A percentile compares a stretch with the other conserved stretches of the same genome.
Evolutionary conservation across 2,329 filamentous ascomycete genomes (phyloP).

Genomic region (Ambrosiella xylebori): DNA sequence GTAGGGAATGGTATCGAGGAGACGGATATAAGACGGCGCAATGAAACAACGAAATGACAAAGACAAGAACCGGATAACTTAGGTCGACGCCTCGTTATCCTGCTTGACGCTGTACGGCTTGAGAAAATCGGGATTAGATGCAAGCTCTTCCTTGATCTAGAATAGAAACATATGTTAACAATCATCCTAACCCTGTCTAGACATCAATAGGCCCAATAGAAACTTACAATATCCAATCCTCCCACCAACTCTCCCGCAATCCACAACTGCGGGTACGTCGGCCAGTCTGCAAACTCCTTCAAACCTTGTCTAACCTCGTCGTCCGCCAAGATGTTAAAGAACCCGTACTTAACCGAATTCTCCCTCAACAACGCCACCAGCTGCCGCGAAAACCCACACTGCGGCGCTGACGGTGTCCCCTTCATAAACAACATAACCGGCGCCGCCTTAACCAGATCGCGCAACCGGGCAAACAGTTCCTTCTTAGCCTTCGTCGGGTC

Average conservation of each 20-base stretch:
- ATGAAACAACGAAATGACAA: not conserved
- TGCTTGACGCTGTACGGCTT: constrained; percentile 47
- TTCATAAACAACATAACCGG: constrained; percentile 84
- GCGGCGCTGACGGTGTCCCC: constrained; percentile 71
- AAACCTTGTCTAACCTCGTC: constrained; percentile 92
- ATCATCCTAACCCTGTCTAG: not conserved
- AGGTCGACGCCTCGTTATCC: constrained; percentile 20
- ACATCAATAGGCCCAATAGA: too few species aligned
- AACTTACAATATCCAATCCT: constrained; percentile 82
- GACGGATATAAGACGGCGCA: not conserved
- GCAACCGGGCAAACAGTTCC: constrained; percentile 65
- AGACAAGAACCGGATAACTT: not conserved
- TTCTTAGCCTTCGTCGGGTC: constrained; percentile 50
- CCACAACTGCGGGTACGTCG: constrained; percentile 92
- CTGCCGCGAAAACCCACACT: constrained; percentile 88
- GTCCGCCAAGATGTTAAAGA: constrained; percentile 97
- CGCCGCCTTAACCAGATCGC: constrained; percentile 79
- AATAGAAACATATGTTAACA: constrained; percentile 1
- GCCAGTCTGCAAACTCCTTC: constrained; percentile 98
- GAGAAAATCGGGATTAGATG: constrained; percentile 69
- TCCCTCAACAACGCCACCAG: constrained; percentile 74
- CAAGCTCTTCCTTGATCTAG: constrained; percentile 85
- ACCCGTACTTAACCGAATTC: constrained; percentile 85
- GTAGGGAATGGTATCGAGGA: not conserved
- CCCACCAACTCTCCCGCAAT: constrained; percentile 79